phyloP scores from a whole-genome alignment of 176 grass and related monocot species.

The Canna indica region DNA sequence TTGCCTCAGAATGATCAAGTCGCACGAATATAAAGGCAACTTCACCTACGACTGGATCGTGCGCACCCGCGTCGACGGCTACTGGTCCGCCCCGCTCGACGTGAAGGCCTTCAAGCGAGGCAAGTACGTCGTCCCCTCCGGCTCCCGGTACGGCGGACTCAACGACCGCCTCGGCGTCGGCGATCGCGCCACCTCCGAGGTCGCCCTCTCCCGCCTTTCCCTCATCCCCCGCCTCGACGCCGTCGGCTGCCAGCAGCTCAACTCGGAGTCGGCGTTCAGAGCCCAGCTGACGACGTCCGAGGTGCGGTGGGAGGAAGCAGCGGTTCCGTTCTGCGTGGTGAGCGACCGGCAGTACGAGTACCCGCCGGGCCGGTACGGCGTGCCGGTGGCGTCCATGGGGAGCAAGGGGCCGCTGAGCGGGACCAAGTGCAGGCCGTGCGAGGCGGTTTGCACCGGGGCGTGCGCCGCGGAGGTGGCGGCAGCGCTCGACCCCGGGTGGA shows the following conservation, averaged over 20 bases:
- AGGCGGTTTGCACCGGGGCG: slow-evolving; percentile 18
- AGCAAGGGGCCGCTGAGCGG: slow-evolving; percentile 65
- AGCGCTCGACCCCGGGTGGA: slow-evolving; percentile 22
- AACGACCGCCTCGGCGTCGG: slow-evolving; percentile 71
- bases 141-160: slow-evolving; percentile 57
- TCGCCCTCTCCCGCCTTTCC: slow-evolving; percentile 48
- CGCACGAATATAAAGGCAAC: slow-evolving; percentile 37
- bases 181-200: slow-evolving; percentile 14
- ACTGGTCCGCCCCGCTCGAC: slow-evolving; percentile 39
- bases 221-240: slow-evolving; percentile 32
- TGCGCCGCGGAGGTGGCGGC: slow-evolving; percentile 4
- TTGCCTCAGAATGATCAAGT: slow-evolving; percentile 50
- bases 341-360: slow-evolving; percentile 52
- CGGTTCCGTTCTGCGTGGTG: slow-evolving; percentile 58
- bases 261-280: slow-evolving; percentile 59
- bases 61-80: slow-evolving; percentile 75
- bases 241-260: slow-evolving; percentile 35
- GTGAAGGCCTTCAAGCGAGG: neutral
- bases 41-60: slow-evolving; percentile 64
- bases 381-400: slow-evolving; percentile 53
- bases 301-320: slow-evolving; percentile 7
- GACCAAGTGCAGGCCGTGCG: slow-evolving; percentile 71
- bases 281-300: slow-evolving; percentile 37
- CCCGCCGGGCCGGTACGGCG: slow-evolving; percentile 35
- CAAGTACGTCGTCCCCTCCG: slow-evolving; percentile 49